These are phyloP conservation scores for Podospora bellae-mahoneyi DNA, from an alignment of 495 filamentous ascomycete species.

Conservation along the genomic window DNA sequence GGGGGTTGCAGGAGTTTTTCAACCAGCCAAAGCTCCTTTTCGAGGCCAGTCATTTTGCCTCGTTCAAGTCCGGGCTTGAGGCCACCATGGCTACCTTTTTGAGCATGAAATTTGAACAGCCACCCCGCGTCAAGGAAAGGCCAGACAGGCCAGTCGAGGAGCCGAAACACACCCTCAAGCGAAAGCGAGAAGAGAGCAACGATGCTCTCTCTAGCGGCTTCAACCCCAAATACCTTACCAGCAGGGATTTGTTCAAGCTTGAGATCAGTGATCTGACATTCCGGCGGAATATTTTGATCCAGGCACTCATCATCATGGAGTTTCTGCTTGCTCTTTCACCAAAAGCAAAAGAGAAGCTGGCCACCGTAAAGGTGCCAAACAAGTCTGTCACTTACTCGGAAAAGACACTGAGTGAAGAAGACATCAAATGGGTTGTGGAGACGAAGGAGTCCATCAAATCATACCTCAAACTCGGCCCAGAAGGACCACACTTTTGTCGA, in stretches of 20 bases:
- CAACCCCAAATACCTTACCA: conserved; percentile 96
- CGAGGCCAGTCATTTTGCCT: conserved; percentile 59
- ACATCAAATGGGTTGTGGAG: conserved; percentile 74
- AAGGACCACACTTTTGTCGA: conserved; percentile 88
- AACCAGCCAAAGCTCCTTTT: conserved; percentile 85
- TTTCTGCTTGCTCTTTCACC: conserved; percentile 85
- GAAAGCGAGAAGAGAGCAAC: conserved; percentile 63
- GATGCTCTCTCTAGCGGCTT: conserved; percentile 68
- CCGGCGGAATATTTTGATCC: conserved; percentile 86
- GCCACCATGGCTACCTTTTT: conserved; percentile 77
- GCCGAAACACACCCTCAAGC: conserved; percentile 60
- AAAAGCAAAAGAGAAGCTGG: conserved; percentile 73
- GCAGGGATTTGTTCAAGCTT: conserved; percentile 88
- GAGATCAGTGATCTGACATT: conserved; percentile 95
- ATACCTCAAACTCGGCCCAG: conserved; percentile 69
- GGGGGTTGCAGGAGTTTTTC: conserved; percentile 86
- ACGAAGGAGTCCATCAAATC: conserved; percentile 70
- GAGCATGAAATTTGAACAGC: conserved; percentile 67
- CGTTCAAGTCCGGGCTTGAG: conserved; percentile 77
- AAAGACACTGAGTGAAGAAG: conserved; percentile 72
- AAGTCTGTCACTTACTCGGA: conserved; percentile 80
- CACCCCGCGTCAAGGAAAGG: conserved; percentile 30
- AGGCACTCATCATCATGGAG: conserved; percentile 88
- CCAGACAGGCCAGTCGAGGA: conserved; percentile 57
- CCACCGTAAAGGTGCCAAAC: conserved; percentile 62